These are phyloP conservation scores for Lyophyllum decastes DNA, from an alignment of 768 basidiomycete species.

Conservation along the genomic window DNA sequence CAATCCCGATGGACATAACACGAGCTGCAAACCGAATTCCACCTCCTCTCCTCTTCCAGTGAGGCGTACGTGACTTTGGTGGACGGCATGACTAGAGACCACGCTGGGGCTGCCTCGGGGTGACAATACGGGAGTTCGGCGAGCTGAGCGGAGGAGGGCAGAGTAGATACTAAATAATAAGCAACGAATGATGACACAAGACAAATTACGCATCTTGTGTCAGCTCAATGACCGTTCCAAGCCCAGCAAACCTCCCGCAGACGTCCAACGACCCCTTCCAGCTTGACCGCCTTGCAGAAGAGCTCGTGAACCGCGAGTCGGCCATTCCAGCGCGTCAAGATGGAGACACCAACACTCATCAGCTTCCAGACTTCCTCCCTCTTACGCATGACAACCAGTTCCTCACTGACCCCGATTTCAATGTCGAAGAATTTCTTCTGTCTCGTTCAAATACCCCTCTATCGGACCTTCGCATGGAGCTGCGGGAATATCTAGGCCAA, in stretches of 20 bases:
- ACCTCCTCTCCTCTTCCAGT: conserved; percentile 4
- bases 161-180: no score
- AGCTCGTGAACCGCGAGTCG: conserved; percentile 60
- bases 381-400: conserved; percentile 81
- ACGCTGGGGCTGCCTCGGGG: background rate
- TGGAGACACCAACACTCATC: conserved; percentile 30
- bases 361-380: conserved; percentile 66
- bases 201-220: conserved; percentile 1
- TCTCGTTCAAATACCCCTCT: conserved; percentile 84
- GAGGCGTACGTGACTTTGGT: conserved; percentile 8
- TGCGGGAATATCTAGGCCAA: conserved; percentile 79
- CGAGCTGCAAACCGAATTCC: conserved; percentile 6
- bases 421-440: conserved; percentile 86
- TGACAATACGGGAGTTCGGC: no score
- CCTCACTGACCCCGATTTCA: conserved; percentile 67
- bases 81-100: background rate
- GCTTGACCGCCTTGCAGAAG: conserved; percentile 72
- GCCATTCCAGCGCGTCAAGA: conserved; percentile 10
- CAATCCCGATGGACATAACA: background rate
- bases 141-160: no score
- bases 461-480: conserved; percentile 83
- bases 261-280: conserved; percentile 56
- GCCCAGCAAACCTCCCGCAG: conserved; percentile 3
- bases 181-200: background rate
- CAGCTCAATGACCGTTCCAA: conserved; percentile 7